These are phyloP conservation scores for Globisporangium camurandrum DNA, from an alignment of 352 stramenopile genomes.

Conservation along the genomic window DNA sequence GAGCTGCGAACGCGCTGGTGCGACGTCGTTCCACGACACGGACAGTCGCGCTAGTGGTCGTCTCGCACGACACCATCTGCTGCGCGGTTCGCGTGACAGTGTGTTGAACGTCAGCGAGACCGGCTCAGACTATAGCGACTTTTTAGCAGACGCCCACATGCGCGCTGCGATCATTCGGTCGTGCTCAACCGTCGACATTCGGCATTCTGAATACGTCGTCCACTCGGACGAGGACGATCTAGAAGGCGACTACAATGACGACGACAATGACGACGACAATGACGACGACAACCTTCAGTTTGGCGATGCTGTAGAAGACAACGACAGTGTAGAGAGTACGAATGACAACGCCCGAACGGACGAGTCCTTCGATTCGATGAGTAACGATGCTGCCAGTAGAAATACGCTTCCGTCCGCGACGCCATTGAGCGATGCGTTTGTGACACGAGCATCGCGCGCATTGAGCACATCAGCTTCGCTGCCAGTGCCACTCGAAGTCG, in stretches of 20 bases:
- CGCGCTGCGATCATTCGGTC: conserved; percentile 66
- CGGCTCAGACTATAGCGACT: conserved; percentile 73
- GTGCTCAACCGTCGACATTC: conserved; percentile 43
- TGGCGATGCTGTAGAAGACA: conserved; percentile 22
- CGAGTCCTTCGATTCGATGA: conserved; percentile 1
- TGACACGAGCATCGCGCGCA: background rate
- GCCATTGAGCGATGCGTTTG: background rate
- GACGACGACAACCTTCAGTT: conserved; percentile 10
- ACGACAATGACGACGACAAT: conserved; percentile 20
- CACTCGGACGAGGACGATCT: conserved; percentile 49
- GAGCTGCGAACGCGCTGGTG: conserved; percentile 48
- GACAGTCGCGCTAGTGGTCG: conserved; percentile 31
- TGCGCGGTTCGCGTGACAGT: conserved; percentile 24
- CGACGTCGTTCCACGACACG: conserved; percentile 33
- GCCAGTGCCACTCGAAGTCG: background rate
- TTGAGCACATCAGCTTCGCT: background rate
- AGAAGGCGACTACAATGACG: conserved; percentile 26
- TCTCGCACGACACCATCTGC: conserved; percentile 17
- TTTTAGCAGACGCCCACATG: conserved; percentile 72
- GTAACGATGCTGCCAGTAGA: too few relatives aligned
- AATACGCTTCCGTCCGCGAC: too few relatives aligned
- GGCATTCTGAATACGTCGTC: conserved; percentile 20
- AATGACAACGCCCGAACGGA: conserved; percentile 12
- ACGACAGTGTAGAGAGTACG: conserved; percentile 2
- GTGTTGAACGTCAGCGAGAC: conserved; percentile 53